phyloP scores from a whole-genome alignment of 495 filamentous ascomycete genomes.

The Ramalina peruviana region DNA sequence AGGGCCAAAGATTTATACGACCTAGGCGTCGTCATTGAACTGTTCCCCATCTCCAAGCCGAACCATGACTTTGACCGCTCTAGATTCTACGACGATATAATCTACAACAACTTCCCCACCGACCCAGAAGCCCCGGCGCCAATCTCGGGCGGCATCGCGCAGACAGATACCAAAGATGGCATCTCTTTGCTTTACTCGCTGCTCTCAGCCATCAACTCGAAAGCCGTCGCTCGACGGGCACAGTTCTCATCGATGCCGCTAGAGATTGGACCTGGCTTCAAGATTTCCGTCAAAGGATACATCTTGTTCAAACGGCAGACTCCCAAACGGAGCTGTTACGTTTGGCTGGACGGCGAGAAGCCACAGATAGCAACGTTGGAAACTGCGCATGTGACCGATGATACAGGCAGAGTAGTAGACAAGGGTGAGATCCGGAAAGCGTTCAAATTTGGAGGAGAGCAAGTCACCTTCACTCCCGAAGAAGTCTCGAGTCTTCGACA shows the following conservation, averaged over 20 bases:
- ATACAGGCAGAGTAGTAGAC: constrained; percentile 60
- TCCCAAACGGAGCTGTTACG: constrained; percentile 64
- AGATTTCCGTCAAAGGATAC: constrained; percentile 86
- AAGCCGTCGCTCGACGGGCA: constrained; percentile 73
- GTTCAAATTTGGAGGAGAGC: constrained; percentile 89
- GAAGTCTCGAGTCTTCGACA: constrained; percentile 62
- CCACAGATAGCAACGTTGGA: constrained; percentile 63
- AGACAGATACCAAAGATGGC: constrained; percentile 50
- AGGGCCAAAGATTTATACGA: constrained; percentile 94
- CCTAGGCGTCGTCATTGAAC: constrained; percentile 79
- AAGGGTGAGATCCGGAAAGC: constrained; percentile 77
- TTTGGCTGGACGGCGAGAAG: constrained; percentile 74
- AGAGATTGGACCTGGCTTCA: constrained; percentile 72
- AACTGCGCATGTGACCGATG: constrained; percentile 59
- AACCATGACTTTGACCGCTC: constrained; percentile 65
- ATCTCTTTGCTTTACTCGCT: constrained; percentile 69
- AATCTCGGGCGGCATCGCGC: constrained; percentile 26
- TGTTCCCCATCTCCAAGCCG: constrained; percentile 75
- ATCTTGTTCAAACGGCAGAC: constrained; percentile 73
- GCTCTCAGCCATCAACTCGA: constrained; percentile 80
- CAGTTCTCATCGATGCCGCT: constrained; percentile 74
- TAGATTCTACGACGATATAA: constrained; percentile 90
- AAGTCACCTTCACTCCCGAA: constrained; percentile 70
- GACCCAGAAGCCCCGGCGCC: constrained; percentile 56
- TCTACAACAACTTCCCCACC: constrained; percentile 47